Base-by-base conservation (phyloP, 192 early-diverging fungal species). In the Coemansia sp. region DNA sequence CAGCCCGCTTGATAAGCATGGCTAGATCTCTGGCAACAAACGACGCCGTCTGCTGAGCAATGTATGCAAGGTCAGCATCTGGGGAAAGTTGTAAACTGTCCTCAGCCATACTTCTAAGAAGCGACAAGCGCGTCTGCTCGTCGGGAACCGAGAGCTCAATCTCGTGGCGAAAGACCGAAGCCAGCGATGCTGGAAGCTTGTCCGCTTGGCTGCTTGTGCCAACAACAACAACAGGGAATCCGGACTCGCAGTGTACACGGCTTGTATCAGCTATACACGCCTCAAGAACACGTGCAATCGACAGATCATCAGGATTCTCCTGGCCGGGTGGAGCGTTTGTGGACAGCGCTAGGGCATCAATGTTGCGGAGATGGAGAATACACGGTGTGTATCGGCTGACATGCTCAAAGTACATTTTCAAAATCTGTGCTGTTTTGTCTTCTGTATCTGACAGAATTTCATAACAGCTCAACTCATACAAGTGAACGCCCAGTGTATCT, bases 1-100 rank as follows among this genome's bases (percentile, higher is more conserved):
- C 92, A 0, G 96, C 91, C 40, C 92, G 78, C 10, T 86, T 89
- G 32, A 94, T 76, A 18, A 97, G 71, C 68, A 90, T 87, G 0
- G 86, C 89, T 13, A 99, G 74, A 74, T 99, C 97, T 23, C 92
- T 87, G 0, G 92, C 90, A 12, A 94, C 90, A 62, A 99, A 86
- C 3, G 94, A 94, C 6, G 97, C 96, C 0, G 96, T 99, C 64
- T 98, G 95, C 41, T 91, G 89, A 5, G 97, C 93, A 50, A 98
- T 77, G 42, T 84, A 85, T 4, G 83, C 68, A 38, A 94, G 49
- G 37, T 89, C 87, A 6, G 94, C 87, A 83, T 98, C 95, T 0
- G 89, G 89, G 5, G 95, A 87, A 37, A 93, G 68, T 15, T 84
- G 81, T 10, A 88, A 76, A 6, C 70, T 65, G 18, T 21, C 48